Evolutionary conservation across 768 basidiomycete species (phyloP).

Genomic region (Xerocomus potaroensis): DNA sequence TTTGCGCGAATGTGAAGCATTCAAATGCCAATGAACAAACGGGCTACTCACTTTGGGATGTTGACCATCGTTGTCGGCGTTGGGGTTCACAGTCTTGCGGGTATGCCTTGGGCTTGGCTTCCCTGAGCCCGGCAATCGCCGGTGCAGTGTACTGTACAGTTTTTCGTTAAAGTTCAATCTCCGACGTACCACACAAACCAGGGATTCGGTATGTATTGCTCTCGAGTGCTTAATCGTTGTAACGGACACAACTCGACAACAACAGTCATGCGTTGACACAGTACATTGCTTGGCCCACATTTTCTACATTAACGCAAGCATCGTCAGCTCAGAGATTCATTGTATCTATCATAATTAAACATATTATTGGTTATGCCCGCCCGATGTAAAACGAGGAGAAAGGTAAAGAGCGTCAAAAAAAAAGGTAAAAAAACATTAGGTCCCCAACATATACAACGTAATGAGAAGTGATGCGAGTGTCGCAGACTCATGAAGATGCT

Average conservation of each 20-base stretch:
- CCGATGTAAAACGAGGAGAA: conserved; percentile 6
- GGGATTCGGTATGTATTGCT: too few relatives aligned
- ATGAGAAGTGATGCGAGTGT: neutral
- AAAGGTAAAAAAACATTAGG: conserved; percentile 3
- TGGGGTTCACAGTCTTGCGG: conserved; percentile 14
- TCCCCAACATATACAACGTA: conserved; percentile 10
- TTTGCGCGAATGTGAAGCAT: conserved; percentile 11
- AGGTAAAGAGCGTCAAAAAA: conserved; percentile 5
- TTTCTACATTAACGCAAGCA: neutral
- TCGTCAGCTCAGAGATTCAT: conserved; percentile 9
- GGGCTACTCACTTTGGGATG: conserved; percentile 77
- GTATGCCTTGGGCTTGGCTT: conserved; percentile 6
- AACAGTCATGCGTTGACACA: too few relatives aligned
- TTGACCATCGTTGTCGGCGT: conserved; percentile 72
- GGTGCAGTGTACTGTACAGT: conserved; percentile 24
- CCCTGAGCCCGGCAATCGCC: conserved; percentile 25
- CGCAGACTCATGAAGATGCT: conserved; percentile 18
- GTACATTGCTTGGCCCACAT: too few relatives aligned
- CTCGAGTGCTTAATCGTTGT: too few relatives aligned
- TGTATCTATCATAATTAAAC: conserved; percentile 23
- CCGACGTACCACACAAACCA: too few relatives aligned
- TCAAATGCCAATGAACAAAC: neutral
- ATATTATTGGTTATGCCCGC: conserved; percentile 9
- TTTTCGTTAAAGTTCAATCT: conserved; percentile 15
- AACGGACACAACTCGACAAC: too few relatives aligned